phyloP scores from a whole-genome alignment of 345 rosid genomes.

The Kandelia obovata region DNA sequence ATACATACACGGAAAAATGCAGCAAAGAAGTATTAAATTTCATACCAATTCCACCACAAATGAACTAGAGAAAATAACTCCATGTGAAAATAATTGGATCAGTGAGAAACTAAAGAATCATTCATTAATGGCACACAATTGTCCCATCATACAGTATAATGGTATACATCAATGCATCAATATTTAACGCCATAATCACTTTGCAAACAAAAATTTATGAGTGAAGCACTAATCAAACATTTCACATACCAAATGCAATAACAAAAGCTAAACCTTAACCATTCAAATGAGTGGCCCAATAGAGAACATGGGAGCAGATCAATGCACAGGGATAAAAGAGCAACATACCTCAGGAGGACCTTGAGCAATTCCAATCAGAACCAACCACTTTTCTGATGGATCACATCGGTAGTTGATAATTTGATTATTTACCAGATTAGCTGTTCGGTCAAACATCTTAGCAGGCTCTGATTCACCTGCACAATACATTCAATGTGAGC shows the following conservation, averaged over 20 bases:
- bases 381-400: constrained; percentile 94
- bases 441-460: constrained; percentile 95
- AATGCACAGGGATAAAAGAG: neutral
- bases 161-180: neutral
- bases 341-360: constrained; percentile 87
- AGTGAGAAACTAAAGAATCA: neutral
- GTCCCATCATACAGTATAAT: neutral
- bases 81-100: neutral
- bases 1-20: neutral
- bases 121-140: neutral
- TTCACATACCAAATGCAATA: neutral
- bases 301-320: neutral
- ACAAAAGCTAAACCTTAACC: neutral
- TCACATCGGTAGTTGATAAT: constrained; percentile 94
- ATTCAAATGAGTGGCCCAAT: neutral
- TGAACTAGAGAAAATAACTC: neutral
- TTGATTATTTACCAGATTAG: constrained; percentile 90
- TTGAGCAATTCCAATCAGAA: constrained; percentile 95
- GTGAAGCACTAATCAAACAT: neutral
- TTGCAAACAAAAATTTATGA: neutral
- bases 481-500: neutral
- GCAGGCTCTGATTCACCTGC: constrained; percentile 94
- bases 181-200: neutral
- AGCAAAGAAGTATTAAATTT: neutral
- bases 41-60: neutral